Percentiles rank a stretch among this genome's conserved stretches.
These are phyloP conservation scores for Neurospora sp. DNA, from an alignment of 2,329 filamentous ascomycete species.

Conservation along the genomic window DNA sequence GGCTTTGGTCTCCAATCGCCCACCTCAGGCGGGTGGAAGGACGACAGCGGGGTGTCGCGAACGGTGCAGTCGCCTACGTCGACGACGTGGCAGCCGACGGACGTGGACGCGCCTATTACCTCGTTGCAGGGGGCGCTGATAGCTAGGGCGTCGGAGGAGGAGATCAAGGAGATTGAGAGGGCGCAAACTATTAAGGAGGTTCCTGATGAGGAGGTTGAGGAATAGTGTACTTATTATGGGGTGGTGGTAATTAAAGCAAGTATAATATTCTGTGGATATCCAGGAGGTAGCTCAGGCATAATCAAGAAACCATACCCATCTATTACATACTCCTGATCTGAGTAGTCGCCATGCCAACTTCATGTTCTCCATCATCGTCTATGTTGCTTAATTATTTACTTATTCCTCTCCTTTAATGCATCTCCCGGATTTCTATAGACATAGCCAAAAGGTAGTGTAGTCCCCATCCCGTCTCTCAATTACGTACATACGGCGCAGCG, in stretches of 20 bases:
- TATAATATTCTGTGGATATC: background rate
- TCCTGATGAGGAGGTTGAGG: constrained; percentile 24
- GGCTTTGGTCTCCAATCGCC: constrained; percentile 33
- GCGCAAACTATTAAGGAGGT: constrained; percentile 31
- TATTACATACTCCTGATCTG: background rate
- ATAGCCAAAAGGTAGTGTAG: background rate
- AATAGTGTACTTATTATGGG: background rate
- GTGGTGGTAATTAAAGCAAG: background rate
- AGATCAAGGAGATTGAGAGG: constrained; percentile 31
- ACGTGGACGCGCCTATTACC: constrained; percentile 22
- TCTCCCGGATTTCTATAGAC: background rate
- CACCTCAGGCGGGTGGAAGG: constrained; percentile 33
- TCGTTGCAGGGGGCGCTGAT: constrained; percentile 25
- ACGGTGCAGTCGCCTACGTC: constrained; percentile 31
- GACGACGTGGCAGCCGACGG: constrained; percentile 29
- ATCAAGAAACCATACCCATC: background rate
- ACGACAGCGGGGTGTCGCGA: constrained; percentile 16
- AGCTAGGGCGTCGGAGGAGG: constrained; percentile 24
- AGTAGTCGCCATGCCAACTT: background rate
- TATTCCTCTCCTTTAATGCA: background rate
- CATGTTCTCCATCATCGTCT: background rate
- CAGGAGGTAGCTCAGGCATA: background rate
- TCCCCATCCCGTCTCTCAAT: background rate
- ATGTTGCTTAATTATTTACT: background rate
- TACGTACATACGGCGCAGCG: background rate